Percentiles rank a stretch among this genome's conserved stretches.
These are phyloP conservation scores for Oxytropis ochrocephala DNA, from an alignment of 306 rosid genomes.

Conservation along the genomic window DNA sequence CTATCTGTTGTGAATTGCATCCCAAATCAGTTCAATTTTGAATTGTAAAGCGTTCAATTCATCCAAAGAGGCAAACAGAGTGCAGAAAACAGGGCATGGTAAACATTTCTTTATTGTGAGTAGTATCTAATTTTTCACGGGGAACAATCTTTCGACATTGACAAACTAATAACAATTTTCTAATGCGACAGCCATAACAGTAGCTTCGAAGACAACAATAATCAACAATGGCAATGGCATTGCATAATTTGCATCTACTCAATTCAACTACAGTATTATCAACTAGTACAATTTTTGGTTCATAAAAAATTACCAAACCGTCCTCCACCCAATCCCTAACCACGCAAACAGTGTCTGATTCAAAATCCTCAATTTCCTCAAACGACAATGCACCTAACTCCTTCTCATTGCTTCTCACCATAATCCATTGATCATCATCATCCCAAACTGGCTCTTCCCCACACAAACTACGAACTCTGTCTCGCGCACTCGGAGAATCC, in stretches of 20 bases:
- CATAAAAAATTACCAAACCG: constrained; percentile 3
- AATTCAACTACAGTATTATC: background rate
- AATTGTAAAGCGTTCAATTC: background rate
- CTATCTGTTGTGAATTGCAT: no score
- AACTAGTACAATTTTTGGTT: background rate
- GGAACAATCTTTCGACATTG: constrained; percentile 8
- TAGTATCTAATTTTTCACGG: constrained; percentile 11
- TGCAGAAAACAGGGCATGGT: constrained; percentile 5
- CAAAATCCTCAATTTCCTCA: background rate
- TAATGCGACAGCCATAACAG: background rate
- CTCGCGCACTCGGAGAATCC: constrained; percentile 14
- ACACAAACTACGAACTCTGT: constrained; percentile 46
- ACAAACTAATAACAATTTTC: background rate
- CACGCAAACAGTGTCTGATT: background rate
- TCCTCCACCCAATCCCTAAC: background rate
- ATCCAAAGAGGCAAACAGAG: background rate
- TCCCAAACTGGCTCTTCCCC: constrained; percentile 34
- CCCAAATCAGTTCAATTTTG: no score
- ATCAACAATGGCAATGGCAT: background rate
- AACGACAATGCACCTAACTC: constrained; percentile 2
- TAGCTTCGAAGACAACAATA: background rate
- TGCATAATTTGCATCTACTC: background rate
- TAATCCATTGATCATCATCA: constrained; percentile 46
- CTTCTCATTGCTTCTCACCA: constrained; percentile 46
- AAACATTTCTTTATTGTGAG: background rate